Conservation (phyloP, 306 rosid genomes). For the Elaeagnus macrophylla region DNA sequence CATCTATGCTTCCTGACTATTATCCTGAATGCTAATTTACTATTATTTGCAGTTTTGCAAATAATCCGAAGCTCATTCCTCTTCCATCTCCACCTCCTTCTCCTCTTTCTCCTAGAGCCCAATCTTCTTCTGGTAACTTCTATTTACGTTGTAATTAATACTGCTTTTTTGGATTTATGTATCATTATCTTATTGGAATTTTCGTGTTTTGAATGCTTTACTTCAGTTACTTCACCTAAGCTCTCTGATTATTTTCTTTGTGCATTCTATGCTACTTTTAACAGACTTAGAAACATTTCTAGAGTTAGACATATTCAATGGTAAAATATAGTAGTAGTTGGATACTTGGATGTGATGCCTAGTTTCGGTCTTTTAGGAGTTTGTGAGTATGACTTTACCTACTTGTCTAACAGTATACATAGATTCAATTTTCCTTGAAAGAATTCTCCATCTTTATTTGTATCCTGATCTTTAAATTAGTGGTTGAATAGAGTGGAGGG, state of each 20-base stretch:
- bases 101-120: slow-evolving; percentile 24
- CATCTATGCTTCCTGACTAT: background rate
- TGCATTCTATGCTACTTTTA: background rate
- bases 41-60: slow-evolving; percentile 48
- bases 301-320: too few relatives aligned
- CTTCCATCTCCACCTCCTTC: slow-evolving; percentile 30
- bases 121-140: slow-evolving; percentile 42
- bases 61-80: slow-evolving; percentile 20
- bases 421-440: background rate
- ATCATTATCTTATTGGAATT: background rate
- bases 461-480: background rate
- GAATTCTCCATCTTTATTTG: background rate
- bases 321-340: background rate
- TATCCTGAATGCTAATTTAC: slow-evolving; percentile 1
- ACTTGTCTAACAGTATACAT: background rate
- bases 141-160: background rate
- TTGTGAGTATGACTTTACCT: background rate
- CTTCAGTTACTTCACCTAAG: too few relatives aligned
- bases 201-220: background rate
- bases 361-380: background rate
- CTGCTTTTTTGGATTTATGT: background rate
- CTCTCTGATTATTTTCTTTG: background rate
- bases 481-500: background rate
- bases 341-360: background rate
- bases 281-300: background rate